Conservation (phyloP, 176 grass and related monocot genomes). For the Hordeum vulgare region MorexV3_pseudomolecules_assembly NC_058522.1:480254957-480255456, state of each 20-base stretch:
- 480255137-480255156: slow-evolving; percentile 68
- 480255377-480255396: slow-evolving; percentile 62
- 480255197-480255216: slow-evolving; percentile 33
- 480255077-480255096: slow-evolving; percentile 22
- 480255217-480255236: slow-evolving; percentile 69
- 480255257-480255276: slow-evolving; percentile 25
- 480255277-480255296: slow-evolving; percentile 60
- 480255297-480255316: slow-evolving; percentile 48
- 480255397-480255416: slow-evolving; percentile 62
- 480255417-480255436: slow-evolving; percentile 21
- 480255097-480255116: slow-evolving; percentile 57
- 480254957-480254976: slow-evolving; percentile 35
- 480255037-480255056: slow-evolving; percentile 56
- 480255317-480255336: slow-evolving; percentile 85
- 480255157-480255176: slow-evolving; percentile 76
- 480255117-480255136: slow-evolving; percentile 80
- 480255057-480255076: slow-evolving; percentile 49
- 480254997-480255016: slow-evolving; percentile 47
- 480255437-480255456: neutral
- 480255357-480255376: slow-evolving; percentile 57
- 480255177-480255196: slow-evolving; percentile 61
- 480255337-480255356: slow-evolving; percentile 77
- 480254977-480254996: slow-evolving; percentile 38
- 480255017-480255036: slow-evolving; percentile 51
- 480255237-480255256: neutral